Base-by-base conservation (phyloP, 2,329 filamentous ascomycete species). In the Xylariaceae sp. region DNA sequence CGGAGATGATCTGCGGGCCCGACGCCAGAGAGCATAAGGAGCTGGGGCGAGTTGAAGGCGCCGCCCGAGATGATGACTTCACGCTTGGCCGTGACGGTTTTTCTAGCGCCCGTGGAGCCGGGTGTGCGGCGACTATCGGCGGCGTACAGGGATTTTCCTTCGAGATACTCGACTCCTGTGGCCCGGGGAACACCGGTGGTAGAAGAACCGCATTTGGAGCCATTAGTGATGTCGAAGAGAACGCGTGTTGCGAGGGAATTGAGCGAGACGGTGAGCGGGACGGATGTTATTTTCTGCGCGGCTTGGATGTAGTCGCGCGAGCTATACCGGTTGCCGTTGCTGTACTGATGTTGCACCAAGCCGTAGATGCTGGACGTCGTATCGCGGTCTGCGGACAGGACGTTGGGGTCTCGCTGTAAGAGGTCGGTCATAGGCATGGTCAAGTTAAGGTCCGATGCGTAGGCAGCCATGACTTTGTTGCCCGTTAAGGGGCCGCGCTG, bases 1-100 rank as follows among this genome's bases (percentile, higher is more conserved):
- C 67, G 33, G 4, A 82, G 69, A 6, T 75, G 70, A 0, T 64
- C 64, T 1, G 64, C 64, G 4, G 74, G 70, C 0, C 77, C 77
- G 18, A 81, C 67, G 10, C 79, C 79, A 15, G 74, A 78, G 0
- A 80, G 68, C 65, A 77, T 75, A 2, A 81, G 73, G 1, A 81
- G 65, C 55, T 79, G 75, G 0, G 78, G 78, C 2, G 74, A 73
- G 64, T 79, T 77, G 62, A 79, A 76, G 3, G 73, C 65, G 10
- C 79, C 79, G 1, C 74, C 76, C 0, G 73, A 74, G 6, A 81
- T 47, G 27, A 81, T 79, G 13, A 81, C 74, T 54, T 81, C 78
- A 3, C 70, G 70, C 15, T 58, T 58, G 5, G 68, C 67, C 13
- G 55, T 60, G 11, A 62, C 66, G 2, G 57, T 64, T 13, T 62